These are phyloP conservation scores for Penicillium griseofulvum DNA, from an alignment of 2,329 filamentous ascomycete genomes.

Conservation along the genomic window DNA sequence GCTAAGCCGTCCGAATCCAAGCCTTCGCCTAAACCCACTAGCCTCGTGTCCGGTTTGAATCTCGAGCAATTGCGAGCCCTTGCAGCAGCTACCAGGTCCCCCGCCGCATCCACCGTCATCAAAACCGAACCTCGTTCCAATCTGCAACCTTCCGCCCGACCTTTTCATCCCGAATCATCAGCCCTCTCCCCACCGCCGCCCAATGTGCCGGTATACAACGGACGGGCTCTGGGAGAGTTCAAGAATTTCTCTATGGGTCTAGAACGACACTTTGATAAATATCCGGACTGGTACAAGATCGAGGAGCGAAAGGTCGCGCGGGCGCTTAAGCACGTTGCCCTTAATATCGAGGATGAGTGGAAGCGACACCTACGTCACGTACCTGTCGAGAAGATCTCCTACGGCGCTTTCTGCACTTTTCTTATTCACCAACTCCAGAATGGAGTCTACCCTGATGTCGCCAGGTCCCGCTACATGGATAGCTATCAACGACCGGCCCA, in stretches of 20 bases:
- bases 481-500: slow-evolving; percentile 3
- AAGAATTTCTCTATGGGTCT: slow-evolving; percentile 6
- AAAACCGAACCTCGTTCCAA: neutral
- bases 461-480: slow-evolving; percentile 1
- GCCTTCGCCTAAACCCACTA: neutral
- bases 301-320: slow-evolving; percentile 6
- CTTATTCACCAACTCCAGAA: slow-evolving; percentile 9
- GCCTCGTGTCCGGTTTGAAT: neutral
- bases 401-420: slow-evolving; percentile 13
- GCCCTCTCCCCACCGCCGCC: neutral
- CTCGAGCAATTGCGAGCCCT: slow-evolving; percentile 5
- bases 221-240: slow-evolving; percentile 4
- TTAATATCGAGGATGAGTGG: slow-evolving; percentile 7
- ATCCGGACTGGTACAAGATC: neutral
- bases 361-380: neutral
- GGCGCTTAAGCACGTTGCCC: slow-evolving; percentile 5
- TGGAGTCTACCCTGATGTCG: neutral
- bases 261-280: slow-evolving; percentile 9
- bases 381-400: slow-evolving; percentile 1
- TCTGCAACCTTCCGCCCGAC: neutral
- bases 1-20: neutral
- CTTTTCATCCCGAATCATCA: neutral
- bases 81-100: slow-evolving; percentile 8
- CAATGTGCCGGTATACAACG: slow-evolving; percentile 6
- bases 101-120: neutral